These are phyloP conservation scores for Calonectria hongkongensis DNA, from an alignment of 2,329 filamentous ascomycete genomes.

Conservation along the genomic window DNA sequence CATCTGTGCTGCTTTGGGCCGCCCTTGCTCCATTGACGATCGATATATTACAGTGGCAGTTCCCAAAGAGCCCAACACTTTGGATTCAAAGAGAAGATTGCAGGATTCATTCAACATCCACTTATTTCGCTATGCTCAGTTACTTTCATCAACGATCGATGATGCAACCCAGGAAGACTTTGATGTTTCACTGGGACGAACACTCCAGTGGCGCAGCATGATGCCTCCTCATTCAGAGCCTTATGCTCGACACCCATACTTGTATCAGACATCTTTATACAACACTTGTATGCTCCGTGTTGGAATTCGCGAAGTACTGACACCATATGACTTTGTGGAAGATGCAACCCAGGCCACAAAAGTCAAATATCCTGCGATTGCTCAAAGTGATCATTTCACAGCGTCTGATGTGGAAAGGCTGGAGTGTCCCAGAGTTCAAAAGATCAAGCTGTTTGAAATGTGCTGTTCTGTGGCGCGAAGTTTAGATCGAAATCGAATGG, in stretches of 20 bases:
- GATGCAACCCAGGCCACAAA: too few species aligned
- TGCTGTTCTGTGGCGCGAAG: neutral
- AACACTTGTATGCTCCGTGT: neutral
- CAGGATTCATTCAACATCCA: neutral
- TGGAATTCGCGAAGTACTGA: neutral
- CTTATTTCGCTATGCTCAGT: neutral
- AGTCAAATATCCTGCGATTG: too few species aligned
- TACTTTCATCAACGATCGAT: neutral
- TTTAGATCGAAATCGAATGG: neutral
- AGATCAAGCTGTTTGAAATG: neutral
- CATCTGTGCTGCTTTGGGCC: neutral
- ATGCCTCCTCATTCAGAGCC: neutral
- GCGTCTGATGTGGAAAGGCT: too few species aligned
- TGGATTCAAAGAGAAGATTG: neutral
- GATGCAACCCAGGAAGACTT: neutral
- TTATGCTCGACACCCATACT: neutral
- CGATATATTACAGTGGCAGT: neutral
- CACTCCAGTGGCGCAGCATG: neutral
- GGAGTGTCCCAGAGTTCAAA: neutral
- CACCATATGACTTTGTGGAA: neutral
- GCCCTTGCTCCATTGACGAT: neutral
- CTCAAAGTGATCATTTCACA: too few species aligned
- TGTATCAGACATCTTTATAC: neutral
- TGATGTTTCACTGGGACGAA: neutral
- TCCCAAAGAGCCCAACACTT: neutral